phyloP scores from a whole-genome alignment of 1,139 yeast species.

The Candida smagusa region DNA sequence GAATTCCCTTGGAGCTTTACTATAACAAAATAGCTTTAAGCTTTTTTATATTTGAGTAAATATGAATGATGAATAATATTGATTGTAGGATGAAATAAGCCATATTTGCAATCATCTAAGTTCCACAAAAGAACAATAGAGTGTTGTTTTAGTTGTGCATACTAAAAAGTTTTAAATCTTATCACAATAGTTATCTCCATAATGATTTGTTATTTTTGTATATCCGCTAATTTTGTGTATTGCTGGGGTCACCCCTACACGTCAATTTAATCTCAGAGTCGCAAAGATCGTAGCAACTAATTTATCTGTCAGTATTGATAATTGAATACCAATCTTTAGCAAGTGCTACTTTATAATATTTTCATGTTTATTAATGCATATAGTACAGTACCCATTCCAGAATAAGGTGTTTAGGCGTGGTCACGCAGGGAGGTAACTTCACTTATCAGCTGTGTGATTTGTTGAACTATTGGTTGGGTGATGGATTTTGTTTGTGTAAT shows the following conservation, averaged over 20 bases:
- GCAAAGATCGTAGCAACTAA: too few species aligned
- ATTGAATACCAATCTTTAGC: too few species aligned
- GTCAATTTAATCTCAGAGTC: neutral
- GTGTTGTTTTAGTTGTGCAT: neutral
- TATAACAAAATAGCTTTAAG: conserved; percentile 48
- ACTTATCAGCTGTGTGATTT: neutral
- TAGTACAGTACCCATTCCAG: neutral
- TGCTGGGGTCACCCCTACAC: neutral
- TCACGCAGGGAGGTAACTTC: neutral
- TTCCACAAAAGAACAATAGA: neutral
- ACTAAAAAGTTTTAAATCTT: too few species aligned
- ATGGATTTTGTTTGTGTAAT: neutral
- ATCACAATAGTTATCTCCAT: too few species aligned
- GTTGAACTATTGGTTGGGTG: neutral
- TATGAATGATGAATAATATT: too few species aligned
- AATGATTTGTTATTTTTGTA: neutral
- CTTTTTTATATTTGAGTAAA: neutral
- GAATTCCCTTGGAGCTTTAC: conserved; percentile 84
- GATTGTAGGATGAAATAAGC: neutral
- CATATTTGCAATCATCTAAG: neutral
- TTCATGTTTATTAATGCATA: neutral
- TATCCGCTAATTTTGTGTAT: neutral
- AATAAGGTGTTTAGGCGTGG: neutral
- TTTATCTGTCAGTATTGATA: too few species aligned
- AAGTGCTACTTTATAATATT: neutral